Evolutionary conservation across 805 yeast species (phyloP), one percentile per base, ranked within the genome.

Genomic region (Sugiyamaella chiloensis): DNA sequence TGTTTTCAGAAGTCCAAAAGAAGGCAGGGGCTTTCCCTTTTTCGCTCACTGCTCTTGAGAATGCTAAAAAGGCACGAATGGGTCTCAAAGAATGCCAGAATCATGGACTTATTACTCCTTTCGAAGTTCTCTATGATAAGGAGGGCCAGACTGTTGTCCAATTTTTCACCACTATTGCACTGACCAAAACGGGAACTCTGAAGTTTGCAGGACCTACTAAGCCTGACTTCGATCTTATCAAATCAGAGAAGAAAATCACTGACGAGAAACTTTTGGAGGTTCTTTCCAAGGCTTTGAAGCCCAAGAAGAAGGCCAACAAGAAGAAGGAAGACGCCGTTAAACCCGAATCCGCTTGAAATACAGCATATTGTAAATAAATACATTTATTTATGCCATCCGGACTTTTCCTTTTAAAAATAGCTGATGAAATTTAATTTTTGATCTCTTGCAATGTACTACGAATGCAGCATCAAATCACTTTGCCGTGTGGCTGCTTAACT

Each of bases 51-150:
- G 73, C 76, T 57, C 75, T 85, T 47, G 80, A 76, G 36, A 87
- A 85, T 60, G 81, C 85, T 58, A 75, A 80, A 65, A 83, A 79
- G 65, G 81, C 84, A 51, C 78, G 86, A 63, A 78, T 83, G 68
- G 91, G 90, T 43, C 74, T 85, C 59, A 78, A 76, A 61, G 90
- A 85, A 74, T 81, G 87, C 64, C 70, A 73, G 47, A 79, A 73
- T 73, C 90, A 83, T 68, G 74, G 77, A 52, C 78, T 83, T 36
- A 72, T 83, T 60, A 73, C 75, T 62, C 80, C 87, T 41, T 83
- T 84, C 64, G 90, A 84, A 52, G 75, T 85, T 45, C 73, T 74
- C 63, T 73, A 78, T 63, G 88, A 82, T 62, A 81, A 79, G 70
- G 80, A 80, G 54, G 83, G 80, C 51, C 82, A 79, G 64, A 69